phyloP scores from a whole-genome alignment of 2,329 filamentous ascomycete genomes.

The Penicillium capsulatum region DNA sequence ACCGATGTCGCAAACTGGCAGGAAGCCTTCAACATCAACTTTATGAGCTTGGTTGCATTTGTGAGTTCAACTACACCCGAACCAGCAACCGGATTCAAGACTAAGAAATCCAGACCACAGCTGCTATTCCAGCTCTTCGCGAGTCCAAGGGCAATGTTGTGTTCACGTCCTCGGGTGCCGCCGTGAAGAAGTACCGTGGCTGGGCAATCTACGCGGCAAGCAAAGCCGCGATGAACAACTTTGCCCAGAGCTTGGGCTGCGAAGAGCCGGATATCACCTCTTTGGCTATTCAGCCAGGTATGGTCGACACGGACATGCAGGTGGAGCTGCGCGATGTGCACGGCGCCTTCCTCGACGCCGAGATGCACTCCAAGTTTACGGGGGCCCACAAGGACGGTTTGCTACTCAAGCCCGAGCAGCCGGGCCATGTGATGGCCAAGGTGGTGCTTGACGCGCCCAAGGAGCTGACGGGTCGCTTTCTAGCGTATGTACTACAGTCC shows the following conservation, averaged over 20 bases:
- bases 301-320: conserved; percentile 37
- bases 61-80: conserved; percentile 48
- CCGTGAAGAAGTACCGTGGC: conserved; percentile 29
- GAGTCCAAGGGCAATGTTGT: conserved; percentile 34
- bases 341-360: conserved; percentile 54
- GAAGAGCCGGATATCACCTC: conserved; percentile 27
- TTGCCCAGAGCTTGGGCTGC: conserved; percentile 26
- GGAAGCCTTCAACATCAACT: conserved; percentile 72
- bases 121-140: conserved; percentile 31
- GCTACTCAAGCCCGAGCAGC: conserved; percentile 75
- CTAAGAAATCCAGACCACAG: conserved; percentile 23
- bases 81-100: background rate
- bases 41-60: conserved; percentile 76
- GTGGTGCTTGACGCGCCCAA: conserved; percentile 62
- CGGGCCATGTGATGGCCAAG: conserved; percentile 79
- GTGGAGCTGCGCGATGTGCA: conserved; percentile 71
- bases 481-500: conserved; percentile 40
- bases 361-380: conserved; percentile 62
- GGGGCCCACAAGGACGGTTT: conserved; percentile 65
- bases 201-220: conserved; percentile 38
- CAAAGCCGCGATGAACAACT: conserved; percentile 37
- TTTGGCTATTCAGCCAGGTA: conserved; percentile 32
- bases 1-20: conserved; percentile 71
- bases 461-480: conserved; percentile 70
- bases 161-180: conserved; percentile 36